Evolutionary conservation across 2,329 filamentous ascomycete species (phyloP), one percentile per base, ranked within the genome.

Genomic region (Helotiales sp.): DNA sequence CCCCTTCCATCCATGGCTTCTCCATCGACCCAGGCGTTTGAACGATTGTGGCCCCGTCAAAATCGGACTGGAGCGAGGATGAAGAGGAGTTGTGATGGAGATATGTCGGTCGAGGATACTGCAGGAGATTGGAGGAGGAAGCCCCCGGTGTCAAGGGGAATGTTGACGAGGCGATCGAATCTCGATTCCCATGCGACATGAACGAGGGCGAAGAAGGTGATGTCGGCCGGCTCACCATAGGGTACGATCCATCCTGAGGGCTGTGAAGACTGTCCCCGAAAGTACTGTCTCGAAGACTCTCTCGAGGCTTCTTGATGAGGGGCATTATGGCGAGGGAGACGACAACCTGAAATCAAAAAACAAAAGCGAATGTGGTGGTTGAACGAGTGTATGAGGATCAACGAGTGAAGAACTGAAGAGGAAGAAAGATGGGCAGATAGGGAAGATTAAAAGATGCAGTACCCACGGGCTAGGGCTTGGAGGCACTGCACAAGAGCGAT

Each of bases 331-430:
- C 19, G n/a, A 27, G 8, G 22, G 22, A 27, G 5, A 27, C 25
- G 17, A 2, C 12, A 5, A 5, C 31, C 31, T 13, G 10, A 13
- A 19, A 46, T 19, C n/a, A 40, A n/a, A 52, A 42, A 30, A 29
- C 40, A 36, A 36, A 52, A 52, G 30, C 50, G 50, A 52, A 17
- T 42, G 50, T 52, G 22, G 27, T 40, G n/a, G n/a, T n/a, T n/a
- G n/a, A n/a, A n/a, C n/a, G n/a, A n/a, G n/a, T 2, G 50, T 12
- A 52, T 34, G 50, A 52, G 22, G 25, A 34, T 52, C 10, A 38
- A 40, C 34, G 50, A 52, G 34, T 34, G 25, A 52, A 25, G 19
- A 31, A 52, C 33, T 52, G 17, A 30, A 42, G 15, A 30, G 10
- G 25, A 52, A 38, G 19, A 30, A 17, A 52, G 34, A 27, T 38